A percentile compares a stretch with the other conserved stretches of the same genome.
These are phyloP conservation scores for Hymenoscyphus scutula DNA, from an alignment of 2,329 filamentous ascomycete genomes.

Conservation along the genomic window DNA sequence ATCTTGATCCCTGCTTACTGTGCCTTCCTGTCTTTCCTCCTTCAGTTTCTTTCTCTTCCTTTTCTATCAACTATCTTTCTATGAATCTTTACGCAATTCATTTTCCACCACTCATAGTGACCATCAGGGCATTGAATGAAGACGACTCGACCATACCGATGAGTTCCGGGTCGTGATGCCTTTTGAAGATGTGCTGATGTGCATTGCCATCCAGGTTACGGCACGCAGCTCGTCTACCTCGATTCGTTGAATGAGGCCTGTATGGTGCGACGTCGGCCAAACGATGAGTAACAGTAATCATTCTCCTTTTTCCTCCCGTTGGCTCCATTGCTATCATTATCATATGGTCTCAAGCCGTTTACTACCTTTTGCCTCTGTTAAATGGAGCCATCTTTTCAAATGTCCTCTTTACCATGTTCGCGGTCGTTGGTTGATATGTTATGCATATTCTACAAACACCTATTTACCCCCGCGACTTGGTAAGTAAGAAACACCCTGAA, in stretches of 20 bases:
- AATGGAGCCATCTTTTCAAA: background rate
- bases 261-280: background rate
- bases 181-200: background rate
- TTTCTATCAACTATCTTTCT: too few relatives aligned
- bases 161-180: background rate
- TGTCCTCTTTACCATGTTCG: background rate
- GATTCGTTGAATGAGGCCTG: background rate
- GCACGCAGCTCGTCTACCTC: slow-evolving; percentile 1
- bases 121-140: too few relatives aligned
- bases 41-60: too few relatives aligned
- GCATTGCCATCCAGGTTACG: background rate
- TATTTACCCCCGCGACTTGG: background rate
- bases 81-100: too few relatives aligned
- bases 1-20: too few relatives aligned
- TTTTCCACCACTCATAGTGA: too few relatives aligned
- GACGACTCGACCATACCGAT: background rate
- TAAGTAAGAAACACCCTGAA: background rate
- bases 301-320: background rate
- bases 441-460: background rate
- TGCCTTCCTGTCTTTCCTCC: too few relatives aligned
- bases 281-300: background rate
- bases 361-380: background rate
- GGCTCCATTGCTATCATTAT: background rate
- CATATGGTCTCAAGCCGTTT: background rate
- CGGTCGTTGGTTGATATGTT: background rate